Evolutionary conservation across 2,329 filamentous ascomycete species (phyloP).

Genomic region (Aspergillus unguis): DNA sequence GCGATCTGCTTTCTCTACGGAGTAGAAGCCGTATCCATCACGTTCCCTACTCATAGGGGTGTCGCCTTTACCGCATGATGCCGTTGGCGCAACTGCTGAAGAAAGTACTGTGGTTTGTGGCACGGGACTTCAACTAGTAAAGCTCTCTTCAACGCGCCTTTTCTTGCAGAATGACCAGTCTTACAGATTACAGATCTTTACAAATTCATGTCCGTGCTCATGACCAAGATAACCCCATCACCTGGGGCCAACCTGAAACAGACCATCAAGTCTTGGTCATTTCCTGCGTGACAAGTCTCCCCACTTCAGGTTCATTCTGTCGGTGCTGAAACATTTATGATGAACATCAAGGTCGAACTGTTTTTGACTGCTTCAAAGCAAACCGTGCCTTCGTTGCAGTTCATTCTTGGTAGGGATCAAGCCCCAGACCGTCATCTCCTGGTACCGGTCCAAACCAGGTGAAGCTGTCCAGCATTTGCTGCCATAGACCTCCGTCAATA

Average conservation of each 20-base stretch:
- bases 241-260: constrained; percentile 7
- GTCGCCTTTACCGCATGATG: too few relatives aligned
- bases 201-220: too few relatives aligned
- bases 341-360: background rate
- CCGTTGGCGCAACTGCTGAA: too few relatives aligned
- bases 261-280: constrained; percentile 6
- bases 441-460: constrained; percentile 5
- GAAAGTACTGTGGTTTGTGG: too few relatives aligned
- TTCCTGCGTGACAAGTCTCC: constrained; percentile 1
- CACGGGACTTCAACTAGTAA: too few relatives aligned
- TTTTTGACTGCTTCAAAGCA: background rate
- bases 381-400: background rate
- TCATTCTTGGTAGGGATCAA: background rate
- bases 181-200: too few relatives aligned
- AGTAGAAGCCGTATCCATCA: too few relatives aligned
- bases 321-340: constrained; percentile 11
- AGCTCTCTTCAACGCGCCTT: too few relatives aligned
- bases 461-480: constrained; percentile 7
- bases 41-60: too few relatives aligned
- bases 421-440: background rate
- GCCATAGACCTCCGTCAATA: background rate
- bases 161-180: too few relatives aligned
- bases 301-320: background rate
- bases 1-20: too few relatives aligned
- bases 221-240: background rate